phyloP scores from a whole-genome alignment of 2,329 filamentous ascomycete genomes.

The Cladosporium velox region DNA sequence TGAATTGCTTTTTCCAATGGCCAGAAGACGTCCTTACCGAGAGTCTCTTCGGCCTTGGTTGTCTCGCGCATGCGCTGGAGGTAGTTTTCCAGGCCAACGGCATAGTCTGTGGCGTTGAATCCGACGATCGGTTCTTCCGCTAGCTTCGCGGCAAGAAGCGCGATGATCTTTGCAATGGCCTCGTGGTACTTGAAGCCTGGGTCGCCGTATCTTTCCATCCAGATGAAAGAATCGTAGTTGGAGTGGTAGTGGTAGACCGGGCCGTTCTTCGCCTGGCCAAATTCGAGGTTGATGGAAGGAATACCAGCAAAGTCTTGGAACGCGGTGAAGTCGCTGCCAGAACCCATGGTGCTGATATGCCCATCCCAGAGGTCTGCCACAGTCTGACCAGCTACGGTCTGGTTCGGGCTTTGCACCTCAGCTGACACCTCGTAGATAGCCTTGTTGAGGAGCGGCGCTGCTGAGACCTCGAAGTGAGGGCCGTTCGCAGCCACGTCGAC shows the following conservation, averaged over 20 bases:
- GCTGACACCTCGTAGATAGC: conserved; percentile 68
- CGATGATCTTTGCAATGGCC: conserved; percentile 50
- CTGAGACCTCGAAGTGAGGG: conserved; percentile 62
- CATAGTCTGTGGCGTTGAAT: conserved; percentile 52
- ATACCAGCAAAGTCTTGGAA: conserved; percentile 57
- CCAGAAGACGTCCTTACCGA: conserved; percentile 39
- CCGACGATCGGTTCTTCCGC: conserved; percentile 50
- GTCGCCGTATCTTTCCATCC: conserved; percentile 81
- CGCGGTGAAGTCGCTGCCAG: conserved; percentile 54
- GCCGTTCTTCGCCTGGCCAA: conserved; percentile 36
- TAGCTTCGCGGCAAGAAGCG: conserved; percentile 48
- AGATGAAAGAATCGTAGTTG: conserved; percentile 82
- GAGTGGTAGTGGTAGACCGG: conserved; percentile 75
- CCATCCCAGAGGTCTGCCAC: conserved; percentile 64
- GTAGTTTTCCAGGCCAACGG: conserved; percentile 44
- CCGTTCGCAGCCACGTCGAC: conserved; percentile 75
- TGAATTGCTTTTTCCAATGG: conserved; percentile 47
- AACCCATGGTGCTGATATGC: conserved; percentile 57
- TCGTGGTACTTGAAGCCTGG: conserved; percentile 60
- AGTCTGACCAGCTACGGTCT: conserved; percentile 69
- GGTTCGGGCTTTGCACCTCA: conserved; percentile 67
- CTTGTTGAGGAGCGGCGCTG: conserved; percentile 75
- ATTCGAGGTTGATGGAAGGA: conserved; percentile 51
- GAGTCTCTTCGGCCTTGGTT: conserved; percentile 14
- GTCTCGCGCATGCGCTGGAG: conserved; percentile 31